Evolutionary conservation across 306 rosid species (phyloP), one percentile per base, ranked within the genome.

Genomic region (Acacia melanoxylon): DNA sequence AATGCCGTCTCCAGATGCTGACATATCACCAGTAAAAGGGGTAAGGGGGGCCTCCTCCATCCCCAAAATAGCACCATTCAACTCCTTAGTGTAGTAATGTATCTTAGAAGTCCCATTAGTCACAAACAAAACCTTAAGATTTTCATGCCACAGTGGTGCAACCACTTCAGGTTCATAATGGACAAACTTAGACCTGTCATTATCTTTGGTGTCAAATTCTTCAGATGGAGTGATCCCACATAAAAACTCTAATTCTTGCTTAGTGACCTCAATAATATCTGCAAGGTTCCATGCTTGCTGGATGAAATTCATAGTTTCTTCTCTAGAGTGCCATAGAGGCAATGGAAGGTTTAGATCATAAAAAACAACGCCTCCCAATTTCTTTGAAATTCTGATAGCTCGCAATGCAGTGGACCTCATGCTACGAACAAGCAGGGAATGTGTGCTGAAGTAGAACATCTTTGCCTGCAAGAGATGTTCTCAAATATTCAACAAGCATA

Each of bases 51-150:
- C 82, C 81, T 95, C 99, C 85, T 95, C 98, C 99, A 89, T 92
- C 35, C 98, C 98, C 51, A 61, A 68, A 85, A 95, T 66, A 54
- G 96, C 87, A n/a, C 97, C 99, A 82, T 93, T 78, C 29, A 84
- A 66, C 79, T 93, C 99, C 41, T 84, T 40, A 14, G 98, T 95
- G 70, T 95, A 95, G 90, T 92, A 95, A 85, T 93, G 98, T 80
- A 95, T 88, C 90, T 93, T 95, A 37, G 99, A 95, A 79, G 99
- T 92, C 73, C 99, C 99, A 84, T 93, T 95, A 80, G 99, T 95
- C 79, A 95, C 98, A 68, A 95, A 95, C 89, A 95, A 87, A 79
- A 93, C 89, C 92, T 92, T 88, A 66, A 95, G 99, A 86, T 86
- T 88, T 80, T 93, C 91, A 51, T 92, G 99, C 99, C 94, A 95